Conservation (phyloP, 176 grass and related monocot genomes). For the Carex myosuroides region DNA sequence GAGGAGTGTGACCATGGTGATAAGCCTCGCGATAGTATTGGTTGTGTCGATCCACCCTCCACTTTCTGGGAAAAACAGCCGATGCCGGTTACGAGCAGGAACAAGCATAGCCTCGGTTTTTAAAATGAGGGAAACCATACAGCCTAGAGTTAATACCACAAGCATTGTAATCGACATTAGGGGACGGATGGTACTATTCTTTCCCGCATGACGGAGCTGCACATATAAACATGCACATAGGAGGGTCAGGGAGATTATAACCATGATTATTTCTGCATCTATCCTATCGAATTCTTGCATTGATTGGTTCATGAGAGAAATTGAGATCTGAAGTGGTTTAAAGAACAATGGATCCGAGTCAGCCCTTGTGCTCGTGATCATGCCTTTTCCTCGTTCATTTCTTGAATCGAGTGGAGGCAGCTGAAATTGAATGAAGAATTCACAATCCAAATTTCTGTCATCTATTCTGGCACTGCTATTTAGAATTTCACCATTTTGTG, state of each 20-base stretch:
- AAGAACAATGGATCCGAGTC: conserved; percentile 66
- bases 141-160: conserved; percentile 48
- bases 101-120: conserved; percentile 75
- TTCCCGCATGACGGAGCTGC: conserved; percentile 71
- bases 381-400: conserved; percentile 39
- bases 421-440: conserved; percentile 49
- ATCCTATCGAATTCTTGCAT: conserved; percentile 60
- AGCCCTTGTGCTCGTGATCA: conserved; percentile 51
- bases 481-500: background rate
- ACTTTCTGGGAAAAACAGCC: conserved; percentile 16
- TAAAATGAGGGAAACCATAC: conserved; percentile 70
- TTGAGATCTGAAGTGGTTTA: conserved; percentile 37
- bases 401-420: conserved; percentile 53
- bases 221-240: conserved; percentile 53
- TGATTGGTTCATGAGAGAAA: conserved; percentile 49
- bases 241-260: conserved; percentile 62
- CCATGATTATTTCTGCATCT: conserved; percentile 73
- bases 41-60: conserved; percentile 75
- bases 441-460: conserved; percentile 32
- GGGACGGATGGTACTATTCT: conserved; percentile 38
- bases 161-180: conserved; percentile 85
- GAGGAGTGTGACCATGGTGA: conserved; percentile 65
- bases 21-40: conserved; percentile 68
- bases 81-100: conserved; percentile 43
- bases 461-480: background rate